Evolutionary conservation across 768 basidiomycete species (phyloP), one percentile per base, ranked within the genome.

Genomic region (Crassisporium funariophilum): DNA sequence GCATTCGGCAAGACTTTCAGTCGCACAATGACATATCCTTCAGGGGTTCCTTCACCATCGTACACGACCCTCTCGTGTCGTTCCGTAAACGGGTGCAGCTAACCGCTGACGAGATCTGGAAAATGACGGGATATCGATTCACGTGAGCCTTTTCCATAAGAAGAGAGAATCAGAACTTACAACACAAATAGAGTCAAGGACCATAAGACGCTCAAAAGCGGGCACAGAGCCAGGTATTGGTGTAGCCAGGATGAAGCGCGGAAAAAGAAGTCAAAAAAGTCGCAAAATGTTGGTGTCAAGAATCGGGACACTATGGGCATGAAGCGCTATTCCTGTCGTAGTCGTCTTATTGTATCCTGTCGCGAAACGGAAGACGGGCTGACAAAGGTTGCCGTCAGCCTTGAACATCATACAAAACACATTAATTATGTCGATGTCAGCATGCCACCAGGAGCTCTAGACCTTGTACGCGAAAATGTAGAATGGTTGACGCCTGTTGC

Each of bases 281-380:
- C 41, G 4, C 41, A 43, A 22, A 43, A 43, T 43, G 41, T 43
- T 16, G 41, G 41, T 13, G 50, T 50, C 11, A 50, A 50, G n/a
- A 53, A 56, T 37, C 54, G 53, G 23, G 62, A 61, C 41, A 52
- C 39, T 17, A 35, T 61, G 33, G 58, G 61, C n/a, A 63, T 63
- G 61, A 54, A 52, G 48, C 39, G 53, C n/a, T 61, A 52, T 43
- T 36, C 27, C 27, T 63, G 58, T 38, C 35, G 20, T 24, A 58
- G 61, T 36, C 35, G 43, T 16, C 41, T 63, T 10, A 29, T 46
- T 31, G 49, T 59, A 19, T 49, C 56, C 17, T 63, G 53, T 47
- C 23, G 39, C 27, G 27, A 35, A 31, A 43, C 25, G 27, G 17
- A 43, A 34, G 41, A 31, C 31, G n/a, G 41, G 31, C 31, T 43